Evolutionary conservation across 2,329 filamentous ascomycete genomes (phyloP), one percentile per base, ranked within the genome.

Genomic region (Sporothrix dimorphospora): DNA sequence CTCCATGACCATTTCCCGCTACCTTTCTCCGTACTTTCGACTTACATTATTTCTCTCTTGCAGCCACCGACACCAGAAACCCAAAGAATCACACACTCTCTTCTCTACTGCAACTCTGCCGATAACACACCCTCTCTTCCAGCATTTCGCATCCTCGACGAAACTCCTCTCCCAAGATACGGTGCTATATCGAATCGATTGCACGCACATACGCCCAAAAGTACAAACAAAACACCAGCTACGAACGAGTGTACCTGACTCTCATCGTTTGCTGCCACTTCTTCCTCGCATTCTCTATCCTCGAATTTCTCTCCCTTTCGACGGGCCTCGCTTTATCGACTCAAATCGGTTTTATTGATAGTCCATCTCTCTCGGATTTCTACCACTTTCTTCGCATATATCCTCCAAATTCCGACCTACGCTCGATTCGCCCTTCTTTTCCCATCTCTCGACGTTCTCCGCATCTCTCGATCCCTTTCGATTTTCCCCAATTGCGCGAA

Each of bases 1-100:
- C 66, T 53, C 66, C 66, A 69, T 55, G 55, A 40, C 66, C 51
- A 42, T 24, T 47, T 47, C 51, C 51, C 30, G 45, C 27, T 69
- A 55, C 66, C 47, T 53, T 61, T 16, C 42, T 55, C 24, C 55
- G 51, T 61, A 40, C 53, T 38, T 49, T 67, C 16, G 45, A 67
- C 65, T 67, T 51, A 67, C 30, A 40, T 67, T 67, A 51, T 67
- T 27, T 67, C 24, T 53, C 11, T 19, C 45, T 49, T 24, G 21
- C 61, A 45, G 42, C 27, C 51, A 27, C 24, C 24, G 45, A 38
- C 30, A 38, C 27, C 27, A 21, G 27, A 67, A 53, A 49, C 27
- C 59, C 38, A 65, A 45, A 65, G 59, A 65, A 65, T 42, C 59
- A 42, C 38, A 65, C 2, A 21, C 27, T 6, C 42, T 34, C 42